These are phyloP conservation scores for Colletotrichum magnum DNA, from an alignment of 2,329 filamentous ascomycete species.

Conservation along the genomic window DNA sequence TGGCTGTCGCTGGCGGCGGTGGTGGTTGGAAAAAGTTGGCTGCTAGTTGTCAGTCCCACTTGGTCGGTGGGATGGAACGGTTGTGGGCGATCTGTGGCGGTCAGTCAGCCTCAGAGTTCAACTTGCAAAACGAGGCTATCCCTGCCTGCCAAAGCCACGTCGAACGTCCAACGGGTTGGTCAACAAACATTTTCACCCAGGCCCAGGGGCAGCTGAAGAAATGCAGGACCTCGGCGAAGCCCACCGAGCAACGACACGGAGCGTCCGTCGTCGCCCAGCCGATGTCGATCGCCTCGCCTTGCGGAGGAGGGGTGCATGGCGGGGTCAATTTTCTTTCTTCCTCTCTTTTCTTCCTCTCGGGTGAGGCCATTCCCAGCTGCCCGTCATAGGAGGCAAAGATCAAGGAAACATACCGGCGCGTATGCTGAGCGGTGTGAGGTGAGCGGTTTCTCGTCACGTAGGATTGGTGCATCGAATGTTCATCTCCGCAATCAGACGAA, in stretches of 20 bases:
- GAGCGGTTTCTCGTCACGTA: slow-evolving; percentile 18
- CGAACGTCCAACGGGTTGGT: slow-evolving; percentile 25
- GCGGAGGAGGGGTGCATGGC: slow-evolving; percentile 14
- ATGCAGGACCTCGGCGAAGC: slow-evolving; percentile 19
- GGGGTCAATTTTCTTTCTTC: slow-evolving; percentile 9
- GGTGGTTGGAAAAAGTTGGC: slow-evolving; percentile 32
- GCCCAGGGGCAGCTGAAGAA: slow-evolving; percentile 35
- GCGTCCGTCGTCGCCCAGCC: slow-evolving; percentile 8
- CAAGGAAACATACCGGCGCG: slow-evolving; percentile 5
- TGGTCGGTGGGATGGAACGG: slow-evolving; percentile 20
- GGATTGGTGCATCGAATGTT: slow-evolving; percentile 18
- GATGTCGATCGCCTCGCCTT: slow-evolving; percentile 30
- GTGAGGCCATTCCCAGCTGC: slow-evolving; percentile 33
- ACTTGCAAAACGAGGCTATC: slow-evolving; percentile 39
- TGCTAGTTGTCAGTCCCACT: slow-evolving; percentile 37
- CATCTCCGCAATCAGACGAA: slow-evolving; percentile 8
- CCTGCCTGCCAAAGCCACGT: slow-evolving; percentile 42
- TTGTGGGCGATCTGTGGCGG: slow-evolving; percentile 41
- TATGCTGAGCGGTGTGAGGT: slow-evolving; percentile 34
- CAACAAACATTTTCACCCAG: slow-evolving; percentile 33
- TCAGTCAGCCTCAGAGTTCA: slow-evolving; percentile 42
- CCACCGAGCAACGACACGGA: neutral
- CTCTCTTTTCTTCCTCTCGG: neutral
- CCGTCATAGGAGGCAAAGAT: neutral
- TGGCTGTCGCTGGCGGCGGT: neutral